Base-by-base conservation (phyloP, 176 grass and related monocot genomes). In the Phyllostachys edulis region DNA sequence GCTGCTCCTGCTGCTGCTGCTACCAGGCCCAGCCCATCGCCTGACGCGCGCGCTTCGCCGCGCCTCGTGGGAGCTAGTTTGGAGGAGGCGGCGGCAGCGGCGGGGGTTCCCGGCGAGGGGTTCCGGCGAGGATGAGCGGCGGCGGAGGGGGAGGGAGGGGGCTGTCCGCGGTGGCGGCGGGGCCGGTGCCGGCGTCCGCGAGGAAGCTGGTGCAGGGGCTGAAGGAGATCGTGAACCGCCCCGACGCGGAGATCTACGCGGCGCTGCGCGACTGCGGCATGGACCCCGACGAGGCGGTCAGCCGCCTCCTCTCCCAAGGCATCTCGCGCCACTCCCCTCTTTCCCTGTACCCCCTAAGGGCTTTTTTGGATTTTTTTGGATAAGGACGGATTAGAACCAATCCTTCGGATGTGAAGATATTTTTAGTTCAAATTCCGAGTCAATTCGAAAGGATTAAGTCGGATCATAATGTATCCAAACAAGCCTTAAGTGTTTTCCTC, bases 171-270 rank as follows among this genome's bases (percentile, higher is more conserved):
- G 77, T 77, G n/a, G 42, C 81, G 65, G 65, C 85, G 45, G 82
- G 84, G 27, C 80, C 87, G 40, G 91, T 99, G 79, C 93, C 93
- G 69, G 80, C 78, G 85, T 76, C 87, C 74, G 83, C 93, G 63
- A 90, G 93, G 91, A 95, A 89, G 81, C 80, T 99, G 23, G 91
- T 99, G 63, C 96, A 96, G 91, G 94, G 89, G 59, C 86, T 99
- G 7, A 99, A 92, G 89, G 96, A 99, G 93, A 99, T 99, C 88
- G 96, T 99, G 57, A 96, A 89, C 88, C 86, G 93, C 70, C 81
- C 96, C 8, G 93, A 99, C 9, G 63, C 89, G 80, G 96, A 96
- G 96, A 99, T 99, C 96, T 99, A 99, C 82, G 88, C 93, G 41
- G 87, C 92, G 91, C 92, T 98, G 54, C 90, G 92, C 10, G 96